phyloP scores from a whole-genome alignment of 1,139 yeast genomes.

The Candida frijolesensis region DNA sequence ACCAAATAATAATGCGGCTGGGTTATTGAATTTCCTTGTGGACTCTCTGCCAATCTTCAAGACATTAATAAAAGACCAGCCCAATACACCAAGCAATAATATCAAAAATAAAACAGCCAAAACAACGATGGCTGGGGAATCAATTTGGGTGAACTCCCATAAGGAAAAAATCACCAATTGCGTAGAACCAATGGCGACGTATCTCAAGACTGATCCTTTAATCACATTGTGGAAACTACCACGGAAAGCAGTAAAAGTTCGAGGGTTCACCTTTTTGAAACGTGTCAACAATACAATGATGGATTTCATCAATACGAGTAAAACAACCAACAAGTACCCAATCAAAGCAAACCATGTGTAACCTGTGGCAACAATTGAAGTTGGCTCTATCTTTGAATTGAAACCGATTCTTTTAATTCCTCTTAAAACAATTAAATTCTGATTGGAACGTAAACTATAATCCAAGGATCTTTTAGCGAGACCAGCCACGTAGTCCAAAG shows the following conservation, averaged over 20 bases:
- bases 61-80: conserved; percentile 64
- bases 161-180: conserved; percentile 69
- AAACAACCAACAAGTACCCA: conserved; percentile 52
- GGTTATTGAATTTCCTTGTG: conserved; percentile 56
- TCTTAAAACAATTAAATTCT: conserved; percentile 61
- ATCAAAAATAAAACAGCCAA: conserved; percentile 66
- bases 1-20: conserved; percentile 79
- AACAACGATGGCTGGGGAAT: conserved; percentile 76
- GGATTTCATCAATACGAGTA: conserved; percentile 57
- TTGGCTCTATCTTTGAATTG: conserved; percentile 67
- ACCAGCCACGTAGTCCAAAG: conserved; percentile 27
- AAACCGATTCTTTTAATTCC: conserved; percentile 77
- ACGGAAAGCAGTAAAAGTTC: conserved; percentile 52
- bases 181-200: conserved; percentile 73
- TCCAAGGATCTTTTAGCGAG: conserved; percentile 32
- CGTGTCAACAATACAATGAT: conserved; percentile 47
- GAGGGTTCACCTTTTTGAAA: conserved; percentile 47
- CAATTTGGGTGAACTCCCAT: conserved; percentile 72
- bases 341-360: conserved; percentile 71
- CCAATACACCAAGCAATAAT: conserved; percentile 54
- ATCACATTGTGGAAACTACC: conserved; percentile 54
- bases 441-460: conserved; percentile 37
- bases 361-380: conserved; percentile 74
- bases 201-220: conserved; percentile 70
- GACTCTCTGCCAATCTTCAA: conserved; percentile 58